Conservation (phyloP, 73 alveolate species). For the Effrenium voratum region DNA sequence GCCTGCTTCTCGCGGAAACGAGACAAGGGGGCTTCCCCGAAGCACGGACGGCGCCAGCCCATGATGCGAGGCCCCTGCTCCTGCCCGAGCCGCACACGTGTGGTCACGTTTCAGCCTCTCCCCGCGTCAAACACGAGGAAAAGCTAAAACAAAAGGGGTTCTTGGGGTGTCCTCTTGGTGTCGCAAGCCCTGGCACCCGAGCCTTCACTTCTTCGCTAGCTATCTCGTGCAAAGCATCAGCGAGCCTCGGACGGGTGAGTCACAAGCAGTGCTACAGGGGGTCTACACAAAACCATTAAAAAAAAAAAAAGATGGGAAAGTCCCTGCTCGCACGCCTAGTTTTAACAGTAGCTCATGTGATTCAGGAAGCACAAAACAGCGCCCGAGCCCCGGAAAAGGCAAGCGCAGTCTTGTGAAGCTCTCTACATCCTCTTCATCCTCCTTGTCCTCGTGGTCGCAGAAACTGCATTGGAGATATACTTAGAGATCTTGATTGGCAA, state of each 20-base stretch:
- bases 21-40: slow-evolving; percentile 82
- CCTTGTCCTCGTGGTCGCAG: too few relatives aligned
- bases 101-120: too few relatives aligned
- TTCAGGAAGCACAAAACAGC: too few relatives aligned
- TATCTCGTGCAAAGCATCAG: slow-evolving; percentile 11
- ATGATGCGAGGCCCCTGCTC: slow-evolving; percentile 77
- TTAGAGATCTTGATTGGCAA: too few relatives aligned
- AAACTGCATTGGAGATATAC: too few relatives aligned
- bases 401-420: slow-evolving; percentile 1
- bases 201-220: slow-evolving; percentile 70
- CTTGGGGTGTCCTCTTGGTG: too few relatives aligned
- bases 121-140: too few relatives aligned
- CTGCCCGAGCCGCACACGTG: too few relatives aligned
- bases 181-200: neutral
- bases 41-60: slow-evolving; percentile 92
- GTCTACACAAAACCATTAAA: neutral
- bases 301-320: too few relatives aligned
- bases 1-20: slow-evolving; percentile 92
- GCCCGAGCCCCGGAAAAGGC: too few relatives aligned
- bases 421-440: slow-evolving; percentile 14
- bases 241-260: slow-evolving; percentile 2
- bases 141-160: neutral
- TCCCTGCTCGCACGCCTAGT: too few relatives aligned
- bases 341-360: too few relatives aligned
- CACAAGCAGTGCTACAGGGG: neutral